A percentile compares a stretch with the other conserved stretches of the same genome.
Conservation (phyloP, 129 eudicot species). For the Lonicera japonica region DNA sequence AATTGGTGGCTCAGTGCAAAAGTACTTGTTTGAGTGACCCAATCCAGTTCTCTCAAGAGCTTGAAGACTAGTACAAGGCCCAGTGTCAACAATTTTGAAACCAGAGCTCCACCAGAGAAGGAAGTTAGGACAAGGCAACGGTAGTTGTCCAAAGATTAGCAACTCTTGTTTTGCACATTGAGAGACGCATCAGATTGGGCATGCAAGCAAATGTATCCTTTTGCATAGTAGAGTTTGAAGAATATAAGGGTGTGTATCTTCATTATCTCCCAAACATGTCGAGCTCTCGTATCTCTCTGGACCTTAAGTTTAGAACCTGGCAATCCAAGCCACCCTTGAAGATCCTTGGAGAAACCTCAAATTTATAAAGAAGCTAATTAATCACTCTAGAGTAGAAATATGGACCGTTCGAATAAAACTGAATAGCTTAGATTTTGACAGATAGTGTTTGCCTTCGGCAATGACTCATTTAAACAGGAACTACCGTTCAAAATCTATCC, state of each 20-base stretch:
- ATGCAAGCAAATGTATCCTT: conserved; percentile 51
- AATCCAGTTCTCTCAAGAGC: not conserved
- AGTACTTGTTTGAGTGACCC: not conserved
- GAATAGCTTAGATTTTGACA: too few relatives aligned
- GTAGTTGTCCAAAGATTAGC: conserved; percentile 58
- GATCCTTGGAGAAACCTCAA: conserved; percentile 31
- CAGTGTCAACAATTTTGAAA: conserved; percentile 66
- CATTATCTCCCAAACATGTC: conserved; percentile 44
- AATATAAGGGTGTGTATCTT: conserved; percentile 54
- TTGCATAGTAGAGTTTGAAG: conserved; percentile 45
- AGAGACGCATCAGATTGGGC: conserved; percentile 54
- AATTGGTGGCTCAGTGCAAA: too few relatives aligned
- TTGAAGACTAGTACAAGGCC: conserved; percentile 29
- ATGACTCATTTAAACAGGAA: too few relatives aligned
- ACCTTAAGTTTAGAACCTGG: conserved; percentile 37
- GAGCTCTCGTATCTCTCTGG: conserved; percentile 36
- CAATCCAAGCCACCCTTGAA: conserved; percentile 47
- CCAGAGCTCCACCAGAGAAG: conserved; percentile 47
- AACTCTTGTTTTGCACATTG: conserved; percentile 57
- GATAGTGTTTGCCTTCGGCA: too few relatives aligned
- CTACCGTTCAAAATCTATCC: too few relatives aligned
- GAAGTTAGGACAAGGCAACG: conserved; percentile 52
- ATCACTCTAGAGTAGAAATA: too few relatives aligned
- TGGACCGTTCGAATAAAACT: too few relatives aligned
- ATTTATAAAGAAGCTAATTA: not conserved